Percentiles rank a stretch among this genome's conserved stretches.
Evolutionary conservation across 495 filamentous ascomycete species (phyloP).

Genomic region (Mycothermus thermophilus): DNA sequence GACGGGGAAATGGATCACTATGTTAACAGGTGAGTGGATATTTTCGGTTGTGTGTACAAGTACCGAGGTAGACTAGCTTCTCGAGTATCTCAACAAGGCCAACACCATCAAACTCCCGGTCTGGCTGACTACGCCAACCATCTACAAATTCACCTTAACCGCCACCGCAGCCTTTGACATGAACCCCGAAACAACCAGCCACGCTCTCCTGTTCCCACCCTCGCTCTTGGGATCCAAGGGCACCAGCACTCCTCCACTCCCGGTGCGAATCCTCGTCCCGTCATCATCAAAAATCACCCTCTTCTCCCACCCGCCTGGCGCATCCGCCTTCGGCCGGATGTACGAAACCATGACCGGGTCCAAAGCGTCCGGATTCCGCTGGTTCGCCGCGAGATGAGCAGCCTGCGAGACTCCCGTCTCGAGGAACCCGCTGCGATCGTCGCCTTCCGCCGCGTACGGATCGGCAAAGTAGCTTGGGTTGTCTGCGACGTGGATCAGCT

Average conservation of each 20-base stretch:
- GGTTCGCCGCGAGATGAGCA: slow-evolving; percentile 20
- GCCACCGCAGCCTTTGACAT: slow-evolving; percentile 39
- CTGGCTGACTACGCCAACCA: too few relatives aligned
- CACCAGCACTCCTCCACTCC: slow-evolving; percentile 41
- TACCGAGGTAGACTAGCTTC: too few relatives aligned
- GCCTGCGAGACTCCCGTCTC: slow-evolving; percentile 35
- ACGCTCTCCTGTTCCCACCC: slow-evolving; percentile 29
- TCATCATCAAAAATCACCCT: slow-evolving; percentile 45
- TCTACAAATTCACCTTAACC: slow-evolving; percentile 37
- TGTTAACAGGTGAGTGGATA: too few relatives aligned
- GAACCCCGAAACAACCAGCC: slow-evolving; percentile 47
- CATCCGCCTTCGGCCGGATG: slow-evolving; percentile 13
- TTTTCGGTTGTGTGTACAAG: too few relatives aligned
- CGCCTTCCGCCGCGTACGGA: slow-evolving; percentile 36
- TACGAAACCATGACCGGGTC: slow-evolving; percentile 39
- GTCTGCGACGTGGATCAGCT: slow-evolving; percentile 35
- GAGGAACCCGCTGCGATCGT: slow-evolving; percentile 42
- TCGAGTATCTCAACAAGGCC: too few relatives aligned
- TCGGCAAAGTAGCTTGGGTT: slow-evolving; percentile 44
- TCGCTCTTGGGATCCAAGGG: slow-evolving; percentile 29
- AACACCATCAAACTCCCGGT: too few relatives aligned
- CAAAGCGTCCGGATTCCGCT: slow-evolving; percentile 23
- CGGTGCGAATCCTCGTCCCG: slow-evolving; percentile 35
- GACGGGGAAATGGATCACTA: too few relatives aligned
- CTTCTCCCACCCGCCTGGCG: slow-evolving; percentile 22